A percentile compares a stretch with the other conserved stretches of the same genome.
phyloP scores from a whole-genome alignment of 1,284 basidiomycete genomes.

The Puccinia novopanici region DNA sequence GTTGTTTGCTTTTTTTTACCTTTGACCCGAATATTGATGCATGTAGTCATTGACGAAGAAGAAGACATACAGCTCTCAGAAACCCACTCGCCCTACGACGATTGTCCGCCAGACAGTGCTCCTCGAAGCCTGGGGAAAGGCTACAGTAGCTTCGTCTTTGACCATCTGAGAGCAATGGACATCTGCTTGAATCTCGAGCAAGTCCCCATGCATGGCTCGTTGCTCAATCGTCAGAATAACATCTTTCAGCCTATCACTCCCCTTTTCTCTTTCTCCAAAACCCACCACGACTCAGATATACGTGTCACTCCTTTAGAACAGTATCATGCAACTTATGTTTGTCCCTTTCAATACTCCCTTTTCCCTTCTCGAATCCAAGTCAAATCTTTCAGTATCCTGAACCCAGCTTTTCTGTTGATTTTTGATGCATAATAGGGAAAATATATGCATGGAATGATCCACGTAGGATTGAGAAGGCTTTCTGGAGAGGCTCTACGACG shows the following conservation, averaged over 20 bases:
- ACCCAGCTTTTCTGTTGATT: neutral
- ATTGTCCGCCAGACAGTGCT: conserved; percentile 15
- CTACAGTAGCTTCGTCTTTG: conserved; percentile 32
- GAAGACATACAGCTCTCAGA: neutral
- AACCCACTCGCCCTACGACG: conserved; percentile 4
- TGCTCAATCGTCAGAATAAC: conserved; percentile 19
- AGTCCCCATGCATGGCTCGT: conserved; percentile 56
- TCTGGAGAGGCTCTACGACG: conserved; percentile 61
- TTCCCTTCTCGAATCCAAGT: neutral
- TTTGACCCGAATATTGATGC: neutral
- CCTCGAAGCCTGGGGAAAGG: conserved; percentile 15
- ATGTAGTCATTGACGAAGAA: conserved; percentile 3
- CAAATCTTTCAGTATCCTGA: neutral
- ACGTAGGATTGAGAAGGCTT: conserved; percentile 56
- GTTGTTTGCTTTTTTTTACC: neutral
- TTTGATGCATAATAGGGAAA: conserved; percentile 26
- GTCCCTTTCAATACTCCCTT: neutral
- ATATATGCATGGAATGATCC: conserved; percentile 59
- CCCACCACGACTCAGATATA: conserved; percentile 61
- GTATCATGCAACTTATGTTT: conserved; percentile 54
- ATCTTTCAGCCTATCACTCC: conserved; percentile 55
- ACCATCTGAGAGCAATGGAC: conserved; percentile 40
- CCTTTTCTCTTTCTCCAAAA: conserved; percentile 58
- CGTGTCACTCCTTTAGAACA: conserved; percentile 63
- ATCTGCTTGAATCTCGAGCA: conserved; percentile 52